Percentiles rank a stretch among this genome's conserved stretches.
Conservation (phyloP, 1,284 basidiomycete genomes). For the Sporisorium exsertum region DNA sequence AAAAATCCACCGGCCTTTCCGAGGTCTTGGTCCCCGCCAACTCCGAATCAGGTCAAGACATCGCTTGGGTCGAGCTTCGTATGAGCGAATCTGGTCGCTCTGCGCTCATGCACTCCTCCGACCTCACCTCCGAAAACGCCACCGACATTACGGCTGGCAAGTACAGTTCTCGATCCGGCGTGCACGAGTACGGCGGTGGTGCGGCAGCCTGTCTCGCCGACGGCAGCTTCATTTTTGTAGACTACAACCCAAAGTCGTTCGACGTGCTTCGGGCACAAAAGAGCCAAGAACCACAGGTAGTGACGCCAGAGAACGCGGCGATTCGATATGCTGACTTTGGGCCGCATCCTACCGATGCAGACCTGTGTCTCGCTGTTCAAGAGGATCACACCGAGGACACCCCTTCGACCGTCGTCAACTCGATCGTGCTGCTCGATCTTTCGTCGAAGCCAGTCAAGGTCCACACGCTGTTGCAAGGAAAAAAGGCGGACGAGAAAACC, state of each 20-base stretch:
- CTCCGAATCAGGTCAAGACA: conserved; percentile 57
- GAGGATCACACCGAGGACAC: conserved; percentile 78
- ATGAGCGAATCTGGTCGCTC: conserved; percentile 76
- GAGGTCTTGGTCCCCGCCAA: conserved; percentile 42
- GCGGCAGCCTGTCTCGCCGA: conserved; percentile 43
- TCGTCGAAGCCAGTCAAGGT: conserved; percentile 21
- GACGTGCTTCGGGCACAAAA: conserved; percentile 25
- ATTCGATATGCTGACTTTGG: conserved; percentile 72
- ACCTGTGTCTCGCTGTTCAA: conserved; percentile 73
- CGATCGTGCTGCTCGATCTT: conserved; percentile 75
- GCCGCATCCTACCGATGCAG: conserved; percentile 70
- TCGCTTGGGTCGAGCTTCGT: conserved; percentile 77
- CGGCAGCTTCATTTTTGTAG: conserved; percentile 52
- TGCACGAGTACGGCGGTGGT: conserved; percentile 66
- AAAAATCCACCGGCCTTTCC: conserved; percentile 69
- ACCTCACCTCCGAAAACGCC: conserved; percentile 36
- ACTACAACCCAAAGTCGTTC: conserved; percentile 47
- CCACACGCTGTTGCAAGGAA: conserved; percentile 47
- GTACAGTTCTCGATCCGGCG: conserved; percentile 50
- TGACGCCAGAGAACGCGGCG: conserved; percentile 77
- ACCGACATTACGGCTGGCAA: conserved; percentile 38
- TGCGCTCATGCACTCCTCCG: conserved; percentile 73
- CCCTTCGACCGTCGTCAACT: conserved; percentile 75
- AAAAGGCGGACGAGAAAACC: conserved; percentile 68
- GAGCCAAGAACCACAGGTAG: conserved; percentile 71